Percentiles rank a stretch among this genome's conserved stretches.
These are phyloP conservation scores for Neonectria ditissima DNA, from an alignment of 2,329 filamentous ascomycete genomes.

Conservation along the genomic window DNA sequence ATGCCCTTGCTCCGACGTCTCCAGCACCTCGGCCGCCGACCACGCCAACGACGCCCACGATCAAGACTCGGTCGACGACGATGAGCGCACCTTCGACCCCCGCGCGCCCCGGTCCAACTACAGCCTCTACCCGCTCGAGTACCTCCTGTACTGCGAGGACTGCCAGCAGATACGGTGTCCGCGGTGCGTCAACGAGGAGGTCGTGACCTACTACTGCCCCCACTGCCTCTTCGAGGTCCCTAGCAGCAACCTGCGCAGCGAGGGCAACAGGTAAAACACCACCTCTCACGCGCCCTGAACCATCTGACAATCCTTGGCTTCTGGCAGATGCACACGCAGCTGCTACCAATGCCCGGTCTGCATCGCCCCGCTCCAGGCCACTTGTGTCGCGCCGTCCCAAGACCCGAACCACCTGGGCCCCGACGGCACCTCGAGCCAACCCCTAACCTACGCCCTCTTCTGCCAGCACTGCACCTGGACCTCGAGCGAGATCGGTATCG, in stretches of 20 bases:
- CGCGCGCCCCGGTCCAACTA: constrained; percentile 87
- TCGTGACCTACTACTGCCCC: constrained; percentile 94
- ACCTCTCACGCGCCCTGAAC: constrained; percentile 10
- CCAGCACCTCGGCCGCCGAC: constrained; percentile 56
- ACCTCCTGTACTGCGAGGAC: constrained; percentile 96
- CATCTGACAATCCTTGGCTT: constrained; percentile 32
- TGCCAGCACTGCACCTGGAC: constrained; percentile 96
- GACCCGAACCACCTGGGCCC: constrained; percentile 58
- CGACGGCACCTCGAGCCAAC: constrained; percentile 50
- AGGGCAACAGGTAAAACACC: constrained; percentile 83
- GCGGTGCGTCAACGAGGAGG: constrained; percentile 91
- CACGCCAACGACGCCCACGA: constrained; percentile 48
- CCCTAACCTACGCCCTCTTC: constrained; percentile 77
- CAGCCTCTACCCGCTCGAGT: constrained; percentile 91
- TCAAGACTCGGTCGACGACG: constrained; percentile 67
- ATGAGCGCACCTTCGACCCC: constrained; percentile 87
- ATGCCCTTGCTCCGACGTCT: constrained; percentile 72
- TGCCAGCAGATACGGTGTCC: constrained; percentile 96
- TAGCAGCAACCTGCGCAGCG: constrained; percentile 89
- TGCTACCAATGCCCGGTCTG: constrained; percentile 97
- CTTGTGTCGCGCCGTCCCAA: constrained; percentile 71
- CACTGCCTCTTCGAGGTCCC: constrained; percentile 96
- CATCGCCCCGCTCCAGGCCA: constrained; percentile 81
- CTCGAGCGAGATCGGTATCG: constrained; percentile 87
- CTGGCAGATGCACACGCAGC: constrained; percentile 83